Evolutionary conservation across 345 rosid genomes (phyloP).

Genomic region (Pseudoturritis turrita): DNA sequence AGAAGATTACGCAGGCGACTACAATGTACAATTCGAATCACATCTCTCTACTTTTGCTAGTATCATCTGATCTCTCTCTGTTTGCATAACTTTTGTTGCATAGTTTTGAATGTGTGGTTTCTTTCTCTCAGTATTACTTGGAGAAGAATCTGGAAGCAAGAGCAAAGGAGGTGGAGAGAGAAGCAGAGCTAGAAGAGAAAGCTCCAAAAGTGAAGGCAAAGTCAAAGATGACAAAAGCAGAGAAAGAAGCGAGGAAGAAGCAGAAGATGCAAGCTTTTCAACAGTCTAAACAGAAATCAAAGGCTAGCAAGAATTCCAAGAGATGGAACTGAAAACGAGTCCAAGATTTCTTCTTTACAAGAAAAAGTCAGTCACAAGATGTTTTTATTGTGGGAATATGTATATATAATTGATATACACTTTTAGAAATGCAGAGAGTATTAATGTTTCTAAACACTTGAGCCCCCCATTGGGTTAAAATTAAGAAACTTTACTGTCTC

Average conservation of each 20-base stretch:
- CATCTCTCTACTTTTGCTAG: not conserved
- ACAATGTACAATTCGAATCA: slow-evolving; percentile 46
- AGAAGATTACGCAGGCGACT: slow-evolving; percentile 81
- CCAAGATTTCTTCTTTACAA: not conserved
- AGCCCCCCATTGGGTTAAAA: not conserved
- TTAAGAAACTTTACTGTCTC: slow-evolving; percentile 10
- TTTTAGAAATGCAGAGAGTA: slow-evolving; percentile 8
- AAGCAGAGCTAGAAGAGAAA: slow-evolving; percentile 76
- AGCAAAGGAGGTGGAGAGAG: slow-evolving; percentile 69
- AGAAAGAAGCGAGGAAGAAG: slow-evolving; percentile 94
- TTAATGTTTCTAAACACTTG: not conserved
- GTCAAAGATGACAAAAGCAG: slow-evolving; percentile 98
- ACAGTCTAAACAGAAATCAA: slow-evolving; percentile 82
- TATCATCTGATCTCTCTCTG: not conserved
- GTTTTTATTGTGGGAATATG: not conserved
- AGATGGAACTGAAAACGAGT: slow-evolving; percentile 76
- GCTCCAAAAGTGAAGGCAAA: slow-evolving; percentile 93
- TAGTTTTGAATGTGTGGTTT: not conserved
- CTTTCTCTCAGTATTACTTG: slow-evolving; percentile 61
- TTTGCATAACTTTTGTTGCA: not conserved
- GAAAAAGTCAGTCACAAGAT: not conserved
- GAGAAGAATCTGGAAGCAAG: slow-evolving; percentile 95
- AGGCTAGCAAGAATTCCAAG: slow-evolving; percentile 76
- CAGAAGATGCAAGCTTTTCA: slow-evolving; percentile 88
- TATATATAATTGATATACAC: slow-evolving; percentile 23